phyloP scores from a whole-genome alignment of 176 grass and related monocot genomes.

The Avena eriantha region DNA sequence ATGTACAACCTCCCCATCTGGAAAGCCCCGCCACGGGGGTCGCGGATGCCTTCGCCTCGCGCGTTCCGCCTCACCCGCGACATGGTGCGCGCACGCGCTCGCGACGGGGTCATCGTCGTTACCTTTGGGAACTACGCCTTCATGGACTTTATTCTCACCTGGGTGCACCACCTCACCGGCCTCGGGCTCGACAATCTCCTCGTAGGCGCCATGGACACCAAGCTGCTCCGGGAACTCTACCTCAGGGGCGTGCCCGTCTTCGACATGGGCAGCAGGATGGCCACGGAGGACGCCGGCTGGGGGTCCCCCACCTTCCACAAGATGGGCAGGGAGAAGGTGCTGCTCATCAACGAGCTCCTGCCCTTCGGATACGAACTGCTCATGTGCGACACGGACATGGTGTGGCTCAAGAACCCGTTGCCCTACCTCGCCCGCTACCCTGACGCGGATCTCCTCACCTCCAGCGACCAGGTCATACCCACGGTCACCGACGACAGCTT shows the following conservation, averaged over 20 bases:
- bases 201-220: slow-evolving; percentile 95
- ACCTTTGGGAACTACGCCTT: slow-evolving; percentile 94
- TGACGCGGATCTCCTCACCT: slow-evolving; percentile 87
- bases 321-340: slow-evolving; percentile 98
- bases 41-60: slow-evolving; percentile 59
- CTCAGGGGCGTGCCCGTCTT: slow-evolving; percentile 81
- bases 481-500: slow-evolving; percentile 95
- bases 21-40: slow-evolving; percentile 52
- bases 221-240: slow-evolving; percentile 83
- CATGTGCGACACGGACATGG: slow-evolving; percentile 99
- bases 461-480: slow-evolving; percentile 92
- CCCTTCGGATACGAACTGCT: slow-evolving; percentile 92
- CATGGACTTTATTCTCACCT: slow-evolving; percentile 92
- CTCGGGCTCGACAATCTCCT: slow-evolving; percentile 74
- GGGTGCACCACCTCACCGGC: slow-evolving; percentile 85
- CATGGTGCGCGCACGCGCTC: slow-evolving; percentile 69
- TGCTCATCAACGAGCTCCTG: slow-evolving; percentile 89
- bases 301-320: slow-evolving; percentile 95
- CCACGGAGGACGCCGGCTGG: slow-evolving; percentile 87
- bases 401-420: slow-evolving; percentile 96
- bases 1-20: slow-evolving; percentile 72
- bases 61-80: slow-evolving; percentile 69
- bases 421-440: slow-evolving; percentile 86
- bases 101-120: slow-evolving; percentile 73
- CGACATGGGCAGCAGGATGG: slow-evolving; percentile 96